These are phyloP conservation scores for Xylariaceae sp. DNA, from an alignment of 2,329 filamentous ascomycete genomes.

Conservation along the genomic window DNA sequence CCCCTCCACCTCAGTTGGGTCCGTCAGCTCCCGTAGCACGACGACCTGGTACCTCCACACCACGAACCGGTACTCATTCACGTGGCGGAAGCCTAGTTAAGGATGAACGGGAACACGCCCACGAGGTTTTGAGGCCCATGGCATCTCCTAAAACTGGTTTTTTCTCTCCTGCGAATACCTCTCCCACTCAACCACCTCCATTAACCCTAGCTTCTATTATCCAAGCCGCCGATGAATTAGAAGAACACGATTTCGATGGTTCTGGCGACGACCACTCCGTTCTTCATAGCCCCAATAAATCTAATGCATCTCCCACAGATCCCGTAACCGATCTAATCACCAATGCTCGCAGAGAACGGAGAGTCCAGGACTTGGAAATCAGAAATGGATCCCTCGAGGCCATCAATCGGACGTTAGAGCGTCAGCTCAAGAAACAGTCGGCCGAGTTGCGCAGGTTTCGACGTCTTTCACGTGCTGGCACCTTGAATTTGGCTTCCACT, in stretches of 20 bases:
- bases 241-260: constrained; percentile 32
- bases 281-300: constrained; percentile 55
- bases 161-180: constrained; percentile 33
- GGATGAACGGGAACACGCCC: constrained; percentile 13
- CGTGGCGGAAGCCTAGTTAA: constrained; percentile 37
- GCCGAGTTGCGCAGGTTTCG: constrained; percentile 80
- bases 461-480: constrained; percentile 76
- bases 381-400: constrained; percentile 92
- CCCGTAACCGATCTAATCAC: constrained; percentile 70
- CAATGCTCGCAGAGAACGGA: constrained; percentile 86
- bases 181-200: constrained; percentile 34
- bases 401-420: constrained; percentile 89
- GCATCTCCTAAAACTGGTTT: constrained; percentile 26
- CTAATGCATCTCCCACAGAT: constrained; percentile 49
- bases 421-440: constrained; percentile 86
- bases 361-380: constrained; percentile 93
- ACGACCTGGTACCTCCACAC: constrained; percentile 40
- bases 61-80: constrained; percentile 36
- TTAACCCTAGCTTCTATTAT: constrained; percentile 52
- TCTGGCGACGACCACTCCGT: constrained; percentile 33
- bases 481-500: constrained; percentile 56
- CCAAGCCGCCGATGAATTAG: constrained; percentile 50
- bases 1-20: constrained; percentile 36
- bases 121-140: constrained; percentile 25
- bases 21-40: constrained; percentile 35